Base-by-base conservation (phyloP, 768 basidiomycete genomes). In the Boletellus ananas region DNA sequence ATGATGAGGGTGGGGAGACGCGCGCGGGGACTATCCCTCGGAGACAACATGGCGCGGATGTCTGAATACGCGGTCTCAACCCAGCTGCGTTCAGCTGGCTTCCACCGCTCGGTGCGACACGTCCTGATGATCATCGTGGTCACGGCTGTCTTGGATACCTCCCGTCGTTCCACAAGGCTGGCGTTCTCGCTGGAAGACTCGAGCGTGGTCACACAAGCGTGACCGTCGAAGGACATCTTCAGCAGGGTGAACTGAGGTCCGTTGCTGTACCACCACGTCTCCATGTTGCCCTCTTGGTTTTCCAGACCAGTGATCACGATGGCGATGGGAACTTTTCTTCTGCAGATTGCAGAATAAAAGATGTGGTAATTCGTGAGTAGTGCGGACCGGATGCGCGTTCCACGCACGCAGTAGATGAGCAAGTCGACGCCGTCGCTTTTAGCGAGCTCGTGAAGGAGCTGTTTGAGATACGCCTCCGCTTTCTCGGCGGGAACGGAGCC, bases 221-320 rank as follows among this genome's bases (percentile, higher is more conserved):
- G 59, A 31, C 34, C 43, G 17, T 57, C 54, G 40, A 70, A 70
- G 41, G 29, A 14, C 70, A 70, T 67, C 14, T 55, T 52, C 10
- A 56, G 25, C 21, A n/a, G 23, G 10, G 57, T 50, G 36, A 70
- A 70, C 21, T 56, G 55, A 9, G 13, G 1, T 33, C 54, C 37
- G 40, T 70, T 70, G 9, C 44, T 40, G 14, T 7, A 21, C 70
- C 69, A 70, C 69, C 70, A 70, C 13, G 18, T 50, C 20, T 70
- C 69, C 69, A 71, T 70, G 25, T 35, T 50, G 13, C 40, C 54
- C 31, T 69, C 63, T 45, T 72, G 67, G 50, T 66, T 57, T 47
- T 74, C 74, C n/a, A 76, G 64, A 23, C 73, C 71, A 1, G 73
- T 76, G n/a, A 76, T 54, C 4, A 67, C 72, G 36, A 76, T 50